Evolutionary conservation across 108 stramenopile species (phyloP), one percentile per base, ranked within the genome.

Genomic region (Cyclotella atomus): DNA sequence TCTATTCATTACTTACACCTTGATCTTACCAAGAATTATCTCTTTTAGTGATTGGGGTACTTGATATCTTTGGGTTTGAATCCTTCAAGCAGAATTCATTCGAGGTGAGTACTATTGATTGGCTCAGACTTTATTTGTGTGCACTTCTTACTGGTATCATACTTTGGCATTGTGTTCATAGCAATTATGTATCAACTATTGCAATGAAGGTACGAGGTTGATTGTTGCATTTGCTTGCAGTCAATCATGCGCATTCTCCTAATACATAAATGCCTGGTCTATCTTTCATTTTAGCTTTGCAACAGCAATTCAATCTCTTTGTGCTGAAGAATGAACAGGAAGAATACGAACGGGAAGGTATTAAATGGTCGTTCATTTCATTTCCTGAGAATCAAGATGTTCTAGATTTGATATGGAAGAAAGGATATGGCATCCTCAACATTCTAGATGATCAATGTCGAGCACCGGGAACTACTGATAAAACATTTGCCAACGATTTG

Each of bases 41-140:
- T n/a, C n/a, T n/a, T n/a, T n/a, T n/a, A n/a, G 57, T 84, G 33
- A 96, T 98, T 70, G 97, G 97, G 67, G 88, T 99, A 15, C 77
- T 99, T 29, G 98, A 99, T 79, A 99, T 99, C 53, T 99, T 98
- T 87, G 98, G 98, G 12, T 99, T 99, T 68, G 97, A 99, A 79
- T 88, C 82, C 52, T 96, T 98, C 85, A 80, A 88, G 62, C 82
- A 75, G 27, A 95, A 97, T 68, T 75, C 75, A 2, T 91, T 94
- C 59, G 92, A 95, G 56, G 56, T 57, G 12, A 32, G 56, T 28
- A 30, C 4, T 2, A n/a, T n/a, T n/a, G n/a, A n/a, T n/a, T n/a
- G n/a, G n/a, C n/a, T n/a, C n/a, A n/a, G n/a, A n/a, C n/a, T n/a
- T n/a, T n/a, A n/a, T n/a, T n/a, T n/a, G n/a, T n/a, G n/a, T n/a